Base-by-base conservation (phyloP, 1,284 basidiomycete species). In the Cutaneotrichosporon cyanovorans region DNA sequence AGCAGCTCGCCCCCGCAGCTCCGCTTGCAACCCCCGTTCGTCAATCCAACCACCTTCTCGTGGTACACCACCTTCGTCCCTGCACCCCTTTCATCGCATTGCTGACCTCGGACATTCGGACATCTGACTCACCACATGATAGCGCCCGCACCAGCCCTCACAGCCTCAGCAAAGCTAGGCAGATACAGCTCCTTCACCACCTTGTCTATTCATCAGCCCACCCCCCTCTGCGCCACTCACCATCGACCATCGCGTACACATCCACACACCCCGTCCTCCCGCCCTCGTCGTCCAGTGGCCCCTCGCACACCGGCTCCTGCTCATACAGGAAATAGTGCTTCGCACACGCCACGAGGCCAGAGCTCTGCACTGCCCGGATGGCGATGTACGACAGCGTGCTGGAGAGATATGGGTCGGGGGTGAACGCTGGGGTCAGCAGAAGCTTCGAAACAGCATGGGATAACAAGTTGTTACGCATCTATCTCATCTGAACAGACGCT, bases 121-220 rank as follows among this genome's bases (percentile, higher is more conserved):
- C 32, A 34, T 14, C 14, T 14, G 14, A 38, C 37, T 25, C 22
- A 38, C 37, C 46, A 47, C 75, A 76, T 76, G 45, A 72, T 61
- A 8, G 63, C 56, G 3, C 67, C 68, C 4, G 63, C 63, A 2
- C 74, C 75, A 0, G 75, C 75, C 42, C 73, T 63, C 16, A 76
- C 69, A 11, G 72, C 70, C 47, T 74, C 74, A 1, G 71, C 72
- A 48, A 76, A 76, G 31, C 65, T 61, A 35, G 73, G 63, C 43
- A 74, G 57, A 51, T 74, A 74, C 8, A 73, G 56, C 54, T 73
- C 72, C 40, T 71, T 69, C 32, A 68, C 51, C 0, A 72, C 71
- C 40, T 71, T 71, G 43, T 72, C 72, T 68, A 43, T n/a, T 8
- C 16, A 16, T 50, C 37, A 49, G 40, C 32, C 15, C 30, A 4